Evolutionary conservation across 2,329 filamentous ascomycete genomes (phyloP), one percentile per base, ranked within the genome.

Genomic region (Pestalotiopsis fici): DNA sequence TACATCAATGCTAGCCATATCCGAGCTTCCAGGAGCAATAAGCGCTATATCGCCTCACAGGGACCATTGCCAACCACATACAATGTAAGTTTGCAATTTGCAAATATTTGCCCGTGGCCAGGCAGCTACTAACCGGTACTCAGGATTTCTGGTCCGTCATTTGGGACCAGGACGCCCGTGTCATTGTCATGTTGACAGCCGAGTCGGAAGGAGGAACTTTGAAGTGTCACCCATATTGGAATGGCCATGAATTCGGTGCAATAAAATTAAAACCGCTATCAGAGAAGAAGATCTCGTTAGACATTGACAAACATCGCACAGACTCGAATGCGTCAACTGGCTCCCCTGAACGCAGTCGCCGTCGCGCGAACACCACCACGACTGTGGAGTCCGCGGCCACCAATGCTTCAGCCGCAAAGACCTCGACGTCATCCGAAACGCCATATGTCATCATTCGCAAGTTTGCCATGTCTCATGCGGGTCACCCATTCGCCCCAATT

Each of bases 71-170:
- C 96, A 23, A 90, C 93, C 62, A 99, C 96, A 0, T 98, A 97
- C 75, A 91, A 93, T 78, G 93, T 95, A 83, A 84, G 90, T 81
- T 21, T 21, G 21, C 47, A 3, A 23, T 21, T n/a, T 39, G n/a
- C 9, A 13, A 12, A 39, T 15, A 1, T 2, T 59, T 13, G 0
- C 4, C 31, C 28, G 54, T 25, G 35, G 18, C 27, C n/a, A 27
- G 54, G 50, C 39, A 3, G 35, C 37, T 56, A 47, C 76, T 82
- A 71, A 83, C 75, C 63, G 47, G 62, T 59, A 63, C 3, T 72
- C n/a, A 96, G 93, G 96, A 99, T 78, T 99, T 99, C 77, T 99
- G 96, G 96, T 95, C 94, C 68, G 92, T 98, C 12, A 87, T 98
- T 35, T 99, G 96, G 96, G 95, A 98, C 77, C 93, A 98, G 79